Base-by-base conservation (phyloP, 768 basidiomycete genomes). In the Basidioascus undulatus region DNA sequence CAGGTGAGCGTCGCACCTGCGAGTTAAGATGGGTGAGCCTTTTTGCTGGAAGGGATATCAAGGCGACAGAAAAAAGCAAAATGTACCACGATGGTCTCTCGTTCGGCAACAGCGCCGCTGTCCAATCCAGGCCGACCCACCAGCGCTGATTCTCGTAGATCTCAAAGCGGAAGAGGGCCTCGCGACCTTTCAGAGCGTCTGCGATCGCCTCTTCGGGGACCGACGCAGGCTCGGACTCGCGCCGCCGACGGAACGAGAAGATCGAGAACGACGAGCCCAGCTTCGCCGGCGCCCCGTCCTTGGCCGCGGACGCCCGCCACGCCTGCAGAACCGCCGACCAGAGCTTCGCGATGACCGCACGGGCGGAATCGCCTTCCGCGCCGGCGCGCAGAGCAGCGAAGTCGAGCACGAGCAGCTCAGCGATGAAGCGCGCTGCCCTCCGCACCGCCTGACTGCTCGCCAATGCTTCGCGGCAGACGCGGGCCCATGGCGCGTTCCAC, bases 141-240 rank as follows among this genome's bases (percentile, higher is more conserved):
- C 56, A 57, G 24, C 56, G 31, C 45, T 57, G 54, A 27, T 57
- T 57, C 42, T 57, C 54, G 40, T 52, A 52, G 6, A 55, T 46
- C 18, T 51, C 53, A 19, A 57, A 57, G 38, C 48, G 43, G 28
- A 55, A 51, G n/a, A n/a, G n/a, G n/a, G n/a, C 66, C 54, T 80
- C 74, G 49, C 77, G 79, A 31, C 72, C 53, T 24, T 63, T 56
- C 27, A 81, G 58, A 13, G 82, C 63, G 28, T 62, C 55, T 13
- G 59, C 54, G 36, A 75, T 64, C 31, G 60, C 61, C 18, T 59
- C 46, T 9, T 65, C 68, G n/a, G 37, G 34, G 9, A 11, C 35
- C 5, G 6, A 6, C 21, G n/a, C n/a, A n/a, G n/a, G n/a, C n/a
- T n/a, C n/a, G n/a, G n/a, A 6, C 28, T 11, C 24, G 30, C 32